phyloP scores from a whole-genome alignment of 2,329 filamentous ascomycete species.

The Colletotrichum sp. region DNA sequence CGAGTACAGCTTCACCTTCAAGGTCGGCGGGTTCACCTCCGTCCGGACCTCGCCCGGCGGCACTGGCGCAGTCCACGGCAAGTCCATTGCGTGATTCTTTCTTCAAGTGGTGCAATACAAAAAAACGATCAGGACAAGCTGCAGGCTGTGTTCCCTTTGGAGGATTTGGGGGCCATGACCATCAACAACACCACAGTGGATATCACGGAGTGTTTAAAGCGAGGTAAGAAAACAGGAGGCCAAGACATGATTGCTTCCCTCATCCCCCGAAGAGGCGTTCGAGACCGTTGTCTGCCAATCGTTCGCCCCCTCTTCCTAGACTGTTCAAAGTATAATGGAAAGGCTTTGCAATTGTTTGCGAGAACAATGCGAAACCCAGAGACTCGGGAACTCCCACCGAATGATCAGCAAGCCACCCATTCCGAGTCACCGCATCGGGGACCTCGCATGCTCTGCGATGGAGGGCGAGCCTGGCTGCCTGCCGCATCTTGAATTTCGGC shows the following conservation, averaged over 20 bases:
- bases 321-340: not conserved
- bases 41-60: slow-evolving; percentile 27
- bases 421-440: not conserved
- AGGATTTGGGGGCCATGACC: not conserved
- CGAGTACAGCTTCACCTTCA: slow-evolving; percentile 24
- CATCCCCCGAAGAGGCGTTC: not conserved
- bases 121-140: not conserved
- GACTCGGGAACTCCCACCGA: not conserved
- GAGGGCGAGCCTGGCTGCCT: not conserved
- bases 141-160: not conserved
- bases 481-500: not conserved
- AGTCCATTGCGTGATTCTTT: not conserved
- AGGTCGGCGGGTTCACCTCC: slow-evolving; percentile 14
- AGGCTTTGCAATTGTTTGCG: not conserved
- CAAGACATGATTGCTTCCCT: not conserved
- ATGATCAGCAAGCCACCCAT: not conserved
- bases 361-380: not conserved
- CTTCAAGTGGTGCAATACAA: not conserved
- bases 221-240: not conserved
- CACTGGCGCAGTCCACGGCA: not conserved
- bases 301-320: not conserved
- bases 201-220: not conserved
- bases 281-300: not conserved
- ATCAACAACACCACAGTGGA: not conserved
- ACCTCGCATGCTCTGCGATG: not conserved